A percentile compares a stretch with the other conserved stretches of the same genome.
These are phyloP conservation scores for Didymella exigua DNA, from an alignment of 2,329 filamentous ascomycete genomes.

Conservation along the genomic window DNA sequence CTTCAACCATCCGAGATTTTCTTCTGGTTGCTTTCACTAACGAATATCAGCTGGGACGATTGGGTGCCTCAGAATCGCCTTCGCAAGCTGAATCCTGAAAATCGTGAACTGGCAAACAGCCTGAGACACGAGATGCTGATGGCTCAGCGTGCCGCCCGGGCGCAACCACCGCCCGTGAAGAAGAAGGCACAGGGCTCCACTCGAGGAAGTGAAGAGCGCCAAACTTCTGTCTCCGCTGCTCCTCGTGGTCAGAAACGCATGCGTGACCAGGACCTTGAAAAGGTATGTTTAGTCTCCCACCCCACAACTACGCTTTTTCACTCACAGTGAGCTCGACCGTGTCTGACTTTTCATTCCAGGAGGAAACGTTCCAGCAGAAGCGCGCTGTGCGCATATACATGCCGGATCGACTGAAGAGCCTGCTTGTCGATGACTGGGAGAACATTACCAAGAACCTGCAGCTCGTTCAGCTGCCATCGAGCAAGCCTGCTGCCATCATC, in stretches of 20 bases:
- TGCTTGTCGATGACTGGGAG: conserved; percentile 98
- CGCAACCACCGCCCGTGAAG: conserved; percentile 55
- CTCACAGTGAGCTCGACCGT: background rate
- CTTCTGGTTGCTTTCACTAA: conserved; percentile 20
- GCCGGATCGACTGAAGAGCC: conserved; percentile 86
- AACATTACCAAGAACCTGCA: conserved; percentile 95
- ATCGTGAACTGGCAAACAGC: conserved; percentile 82
- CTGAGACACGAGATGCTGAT: conserved; percentile 71
- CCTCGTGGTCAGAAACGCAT: conserved; percentile 74
- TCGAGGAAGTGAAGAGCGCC: conserved; percentile 78
- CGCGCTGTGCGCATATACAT: conserved; percentile 86
- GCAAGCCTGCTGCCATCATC: conserved; percentile 75
- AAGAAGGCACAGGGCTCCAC: conserved; percentile 65
- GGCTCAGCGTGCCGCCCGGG: conserved; percentile 57
- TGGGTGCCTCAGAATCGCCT: conserved; percentile 95
- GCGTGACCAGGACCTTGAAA: conserved; percentile 82
- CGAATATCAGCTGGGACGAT: conserved; percentile 79
- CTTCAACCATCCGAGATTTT: background rate
- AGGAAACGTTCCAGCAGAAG: conserved; percentile 82
- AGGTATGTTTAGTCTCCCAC: conserved; percentile 57
- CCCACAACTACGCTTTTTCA: background rate
- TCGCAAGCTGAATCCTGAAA: conserved; percentile 92
- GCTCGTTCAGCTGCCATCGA: conserved; percentile 82
- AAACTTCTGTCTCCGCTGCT: conserved; percentile 60
- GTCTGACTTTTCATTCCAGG: conserved; percentile 60